Conservation (phyloP, 768 basidiomycete species). For the Pseudohyphozyma bogoriensis region DNA sequence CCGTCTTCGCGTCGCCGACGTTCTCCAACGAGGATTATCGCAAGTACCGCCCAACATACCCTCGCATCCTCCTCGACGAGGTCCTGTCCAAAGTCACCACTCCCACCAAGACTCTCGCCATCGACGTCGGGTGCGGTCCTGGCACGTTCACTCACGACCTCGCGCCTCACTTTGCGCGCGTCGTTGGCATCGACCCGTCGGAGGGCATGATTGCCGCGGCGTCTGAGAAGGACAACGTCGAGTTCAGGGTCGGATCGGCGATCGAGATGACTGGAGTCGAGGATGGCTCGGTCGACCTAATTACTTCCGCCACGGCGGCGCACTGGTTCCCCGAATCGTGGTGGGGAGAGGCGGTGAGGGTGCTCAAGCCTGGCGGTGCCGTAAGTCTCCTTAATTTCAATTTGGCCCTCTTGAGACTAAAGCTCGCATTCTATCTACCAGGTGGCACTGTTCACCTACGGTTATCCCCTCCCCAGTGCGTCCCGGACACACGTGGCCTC, state of each 20-base stretch:
- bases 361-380: neutral
- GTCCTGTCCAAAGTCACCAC: too few species aligned
- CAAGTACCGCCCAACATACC: too few species aligned
- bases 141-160: neutral
- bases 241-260: neutral
- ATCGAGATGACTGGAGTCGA: neutral
- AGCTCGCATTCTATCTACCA: too few species aligned
- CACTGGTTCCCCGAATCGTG: neutral
- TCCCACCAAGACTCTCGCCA: too few species aligned
- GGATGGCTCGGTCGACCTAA: neutral
- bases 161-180: neutral
- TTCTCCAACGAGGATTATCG: too few species aligned
- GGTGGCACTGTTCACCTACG: too few species aligned
- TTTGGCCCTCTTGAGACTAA: too few species aligned
- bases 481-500: too few species aligned
- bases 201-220: neutral
- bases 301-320: neutral
- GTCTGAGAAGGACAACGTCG: neutral
- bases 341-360: neutral
- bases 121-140: neutral
- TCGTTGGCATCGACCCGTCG: neutral
- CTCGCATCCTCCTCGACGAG: too few species aligned
- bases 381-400: too few species aligned
- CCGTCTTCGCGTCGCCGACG: too few species aligned
- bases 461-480: too few species aligned